Evolutionary conservation across 768 basidiomycete species (phyloP), one percentile per base, ranked within the genome.

Genomic region (Lactarius indigo): DNA sequence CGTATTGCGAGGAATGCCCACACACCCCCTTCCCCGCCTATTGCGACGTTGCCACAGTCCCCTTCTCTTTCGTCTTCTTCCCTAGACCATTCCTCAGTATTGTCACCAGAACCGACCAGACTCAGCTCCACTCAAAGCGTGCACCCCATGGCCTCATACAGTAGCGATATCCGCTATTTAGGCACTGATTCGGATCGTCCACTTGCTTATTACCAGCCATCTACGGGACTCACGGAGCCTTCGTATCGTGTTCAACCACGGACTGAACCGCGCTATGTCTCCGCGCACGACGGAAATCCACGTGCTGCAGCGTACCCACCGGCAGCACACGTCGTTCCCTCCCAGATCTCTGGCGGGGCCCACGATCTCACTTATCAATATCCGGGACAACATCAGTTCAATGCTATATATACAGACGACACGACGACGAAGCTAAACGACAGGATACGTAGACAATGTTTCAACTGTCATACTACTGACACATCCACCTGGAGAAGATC

Each of bases 381-480:
- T 60, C 77, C 80, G 8, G 77, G 78, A 3, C 79, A 80, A 64
- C 75, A 70, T 44, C 75, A 76, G 33, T 78, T 76, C 59, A 67
- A 77, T 55, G 77, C 83, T 64, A 76, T 81, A 35, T 79, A 87
- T 76, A 92, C 91, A 0, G 89, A 91, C 75, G 91, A 92, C 70
- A 90, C 91, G 0, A 84, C 89, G 1, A 91, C 90, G 1, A 92
- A 92, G 77, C 80, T 92, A 64, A 88, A 85, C 73, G 89, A 91
- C 73, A 82, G 89, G 47, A 87, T 92, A 58, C 82, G 91, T 31
- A 77, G 91, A 42, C 79, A 89, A 56, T 92, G 91, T 76, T 92
- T 89, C 83, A 92, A 92, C 74, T 92, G 91, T 76, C 87, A 87
- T 74, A 92, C 90, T 30, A 91, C 91, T 15, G 91, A 92, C 69